Base-by-base conservation (phyloP, 768 basidiomycete species). In the Tulasnella sp. region DNA sequence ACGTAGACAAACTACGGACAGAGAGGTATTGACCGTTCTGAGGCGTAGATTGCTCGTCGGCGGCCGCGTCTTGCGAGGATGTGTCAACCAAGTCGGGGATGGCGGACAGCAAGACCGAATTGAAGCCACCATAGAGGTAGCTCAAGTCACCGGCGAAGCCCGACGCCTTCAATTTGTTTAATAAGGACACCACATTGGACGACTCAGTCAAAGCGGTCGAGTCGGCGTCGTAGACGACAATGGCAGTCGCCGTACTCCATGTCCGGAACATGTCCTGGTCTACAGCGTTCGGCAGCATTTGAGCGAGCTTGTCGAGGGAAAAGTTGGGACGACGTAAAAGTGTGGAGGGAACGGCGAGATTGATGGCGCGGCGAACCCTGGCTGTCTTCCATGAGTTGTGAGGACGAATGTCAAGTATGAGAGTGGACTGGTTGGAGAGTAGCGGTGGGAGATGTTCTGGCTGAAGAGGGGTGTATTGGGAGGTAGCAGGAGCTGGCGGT, bases 311-410 rank as follows among this genome's bases (percentile, higher is more conserved):
- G 39, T 80, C 74, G 7, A 94, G 76, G 25, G 86, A 83, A 72
- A 91, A 94, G 2, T 83, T 75, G 1, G 91, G 91, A 0, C 93
- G 82, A 61, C 90, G 91, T 66, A 98, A 82, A 19, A 97, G 82
- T 0, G 92, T 97, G 2, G 93, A 91, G 1, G 94, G 93, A 4
- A 96, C 86, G 45, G 86, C 87, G 61, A 98, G 78, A 46, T 89
- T 89, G 52, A 96, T 72, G 6, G 91, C 83, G 46, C 69, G 64
- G 37, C 76, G 76, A 29, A 96, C 63, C 49, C 90, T 83, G 21
- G 81, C 80, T 7, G 75, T 65, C 5, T 79, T 69, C 67, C 80
- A 84, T 6, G 83, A 79, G 15, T 83, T 82, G 69, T 87, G 86
- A 9, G 90, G 82, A 0, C 93, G 81, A 53, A 97, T 83, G 72